Evolutionary conservation across 2,329 filamentous ascomycete genomes (phyloP).

Genomic region (Fusarium napiforme): DNA sequence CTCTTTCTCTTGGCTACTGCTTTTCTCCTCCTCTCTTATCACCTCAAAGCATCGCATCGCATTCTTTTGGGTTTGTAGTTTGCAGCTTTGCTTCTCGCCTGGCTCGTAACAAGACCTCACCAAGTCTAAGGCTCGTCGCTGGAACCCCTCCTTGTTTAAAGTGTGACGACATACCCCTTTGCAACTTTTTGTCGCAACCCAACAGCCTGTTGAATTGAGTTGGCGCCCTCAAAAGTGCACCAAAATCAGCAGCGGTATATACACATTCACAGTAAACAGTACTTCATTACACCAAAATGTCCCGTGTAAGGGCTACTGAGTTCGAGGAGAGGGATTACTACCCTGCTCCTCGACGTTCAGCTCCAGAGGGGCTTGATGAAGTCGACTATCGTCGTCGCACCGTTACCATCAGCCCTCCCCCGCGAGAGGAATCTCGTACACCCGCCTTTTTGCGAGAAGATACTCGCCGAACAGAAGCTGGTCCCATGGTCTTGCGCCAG

Average conservation of each 20-base stretch:
- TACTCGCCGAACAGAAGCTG: slow-evolving; percentile 58
- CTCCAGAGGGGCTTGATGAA: slow-evolving; percentile 50
- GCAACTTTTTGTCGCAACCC: slow-evolving; percentile 16
- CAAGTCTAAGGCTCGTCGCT: slow-evolving; percentile 31
- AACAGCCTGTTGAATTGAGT: slow-evolving; percentile 27
- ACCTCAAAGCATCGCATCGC: slow-evolving; percentile 29
- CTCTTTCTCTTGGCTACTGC: slow-evolving; percentile 30
- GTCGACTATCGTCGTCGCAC: slow-evolving; percentile 48
- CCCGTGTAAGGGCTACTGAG: slow-evolving; percentile 49
- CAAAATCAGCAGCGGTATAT: not conserved
- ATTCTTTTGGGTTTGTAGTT: slow-evolving; percentile 12
- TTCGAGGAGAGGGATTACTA: slow-evolving; percentile 61
- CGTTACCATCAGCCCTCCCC: slow-evolving; percentile 55
- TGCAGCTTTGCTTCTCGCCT: slow-evolving; percentile 15
- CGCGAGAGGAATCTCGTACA: slow-evolving; percentile 58
- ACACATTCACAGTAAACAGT: slow-evolving; percentile 4
- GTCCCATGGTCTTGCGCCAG: slow-evolving; percentile 64
- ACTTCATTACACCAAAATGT: slow-evolving; percentile 38
- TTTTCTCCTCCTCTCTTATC: slow-evolving; percentile 10
- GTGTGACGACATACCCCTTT: slow-evolving; percentile 31
- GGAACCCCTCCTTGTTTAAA: slow-evolving; percentile 28
- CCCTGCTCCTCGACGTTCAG: slow-evolving; percentile 50
- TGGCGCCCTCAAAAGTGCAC: slow-evolving; percentile 18
- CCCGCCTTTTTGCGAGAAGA: slow-evolving; percentile 65
- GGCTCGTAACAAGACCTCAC: slow-evolving; percentile 21